A percentile compares a stretch with the other conserved stretches of the same genome.
Conservation (phyloP, 1,284 basidiomycete species). For the Ustilago crameri region DNA sequence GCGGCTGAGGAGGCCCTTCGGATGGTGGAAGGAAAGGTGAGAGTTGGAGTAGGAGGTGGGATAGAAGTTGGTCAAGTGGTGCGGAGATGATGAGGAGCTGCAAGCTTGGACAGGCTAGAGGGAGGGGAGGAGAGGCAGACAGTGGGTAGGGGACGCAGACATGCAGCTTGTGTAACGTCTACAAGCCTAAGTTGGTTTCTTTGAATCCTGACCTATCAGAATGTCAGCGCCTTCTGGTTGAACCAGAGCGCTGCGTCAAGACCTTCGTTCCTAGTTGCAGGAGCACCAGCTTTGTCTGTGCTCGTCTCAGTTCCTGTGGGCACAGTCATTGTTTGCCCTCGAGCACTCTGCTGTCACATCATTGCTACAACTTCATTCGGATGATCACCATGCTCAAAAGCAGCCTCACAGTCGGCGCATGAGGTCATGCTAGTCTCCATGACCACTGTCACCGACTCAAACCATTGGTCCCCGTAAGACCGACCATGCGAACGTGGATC, state of each 20-base stretch:
- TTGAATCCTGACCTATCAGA: background rate
- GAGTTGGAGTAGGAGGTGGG: conserved; percentile 1
- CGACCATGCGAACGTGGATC: too few relatives aligned
- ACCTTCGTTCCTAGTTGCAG: background rate
- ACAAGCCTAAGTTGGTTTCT: conserved; percentile 1
- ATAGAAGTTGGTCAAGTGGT: conserved; percentile 30
- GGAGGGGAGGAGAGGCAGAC: background rate
- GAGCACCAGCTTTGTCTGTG: background rate
- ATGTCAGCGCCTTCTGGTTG: background rate
- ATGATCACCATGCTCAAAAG: too few relatives aligned
- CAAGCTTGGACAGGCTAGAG: background rate
- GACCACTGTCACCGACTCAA: too few relatives aligned
- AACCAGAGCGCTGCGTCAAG: conserved; percentile 6
- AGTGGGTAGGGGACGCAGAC: background rate
- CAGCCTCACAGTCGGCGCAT: too few relatives aligned
- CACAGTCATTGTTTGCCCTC: background rate
- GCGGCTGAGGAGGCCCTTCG: conserved; percentile 43
- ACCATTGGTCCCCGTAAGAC: too few relatives aligned
- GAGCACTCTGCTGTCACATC: too few relatives aligned
- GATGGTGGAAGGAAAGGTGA: conserved; percentile 8
- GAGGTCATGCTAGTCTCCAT: too few relatives aligned
- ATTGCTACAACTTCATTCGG: too few relatives aligned
- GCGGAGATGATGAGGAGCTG: conserved; percentile 14
- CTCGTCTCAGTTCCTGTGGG: background rate
- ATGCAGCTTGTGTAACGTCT: conserved; percentile 29